These are phyloP conservation scores for Podosphaera xanthii DNA, from an alignment of 2,329 filamentous ascomycete species.

Conservation along the genomic window DNA sequence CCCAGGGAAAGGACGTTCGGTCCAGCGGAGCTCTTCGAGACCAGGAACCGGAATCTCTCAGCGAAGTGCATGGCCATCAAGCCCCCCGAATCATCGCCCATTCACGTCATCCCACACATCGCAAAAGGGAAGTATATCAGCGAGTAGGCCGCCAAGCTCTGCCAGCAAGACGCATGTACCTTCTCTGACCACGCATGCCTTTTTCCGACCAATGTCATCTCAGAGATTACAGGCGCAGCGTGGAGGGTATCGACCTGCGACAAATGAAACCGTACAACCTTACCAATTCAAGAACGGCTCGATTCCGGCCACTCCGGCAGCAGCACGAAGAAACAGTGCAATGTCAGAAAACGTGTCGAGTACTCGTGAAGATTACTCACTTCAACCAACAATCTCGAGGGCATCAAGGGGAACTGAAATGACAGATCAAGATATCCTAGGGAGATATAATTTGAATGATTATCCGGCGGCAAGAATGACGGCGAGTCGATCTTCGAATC, in stretches of 20 bases:
- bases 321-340: background rate
- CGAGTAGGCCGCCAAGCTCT: constrained; percentile 36
- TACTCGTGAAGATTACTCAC: background rate
- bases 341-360: background rate
- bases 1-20: constrained; percentile 15
- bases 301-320: background rate
- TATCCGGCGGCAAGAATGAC: constrained; percentile 27
- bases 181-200: constrained; percentile 68
- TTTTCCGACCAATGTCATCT: constrained; percentile 92
- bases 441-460: constrained; percentile 16
- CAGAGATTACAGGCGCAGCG: constrained; percentile 82
- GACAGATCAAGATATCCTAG: constrained; percentile 49
- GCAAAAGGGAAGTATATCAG: constrained; percentile 7
- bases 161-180: constrained; percentile 73
- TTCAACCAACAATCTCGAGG: background rate
- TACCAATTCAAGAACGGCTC: background rate
- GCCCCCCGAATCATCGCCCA: constrained; percentile 30
- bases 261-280: background rate
- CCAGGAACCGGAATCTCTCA: constrained; percentile 30
- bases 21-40: constrained; percentile 24
- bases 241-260: constrained; percentile 21
- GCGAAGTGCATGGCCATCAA: constrained; percentile 25
- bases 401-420: constrained; percentile 61
- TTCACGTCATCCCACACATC: constrained; percentile 11
- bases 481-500: constrained; percentile 43